Base-by-base conservation (phyloP, 164 flowering plant species). In the Kalanchoe fedtschenkoi region DNA sequence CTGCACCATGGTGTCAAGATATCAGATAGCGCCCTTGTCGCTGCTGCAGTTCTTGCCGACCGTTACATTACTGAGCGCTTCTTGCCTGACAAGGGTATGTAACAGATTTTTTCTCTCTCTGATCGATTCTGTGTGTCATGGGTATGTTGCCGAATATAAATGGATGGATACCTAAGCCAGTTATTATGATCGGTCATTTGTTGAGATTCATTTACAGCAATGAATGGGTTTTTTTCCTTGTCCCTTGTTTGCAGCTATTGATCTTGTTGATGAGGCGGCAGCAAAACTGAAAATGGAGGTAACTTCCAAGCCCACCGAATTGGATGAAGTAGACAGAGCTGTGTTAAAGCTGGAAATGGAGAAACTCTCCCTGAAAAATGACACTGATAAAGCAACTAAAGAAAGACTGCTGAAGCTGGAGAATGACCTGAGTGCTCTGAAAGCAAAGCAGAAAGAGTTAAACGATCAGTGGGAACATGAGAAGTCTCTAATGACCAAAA, bases 281-380 rank as follows among this genome's bases (percentile, higher is more conserved):
- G 98, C 98, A 61, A 90, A 93, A 75, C 78, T 93, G 69, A 93
- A 93, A 74, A 93, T 93, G 96, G 98, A 93, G 75, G 90, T 93
- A 61, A 90, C 97, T 37, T 93, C 98, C 11, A 90, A 93, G 75
- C 97, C 98, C 21, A 86, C 80, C 29, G 98, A 90, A 62, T 68
- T 93, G 81, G 98, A 93, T 80, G 97, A 88, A 75, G 70, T 90
- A 42, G 96, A 90, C 63, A 77, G 98, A 76, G 83, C 95, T 54
- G 78, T 90, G 32, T 61, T 85, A 16, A 90, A 88, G 69, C 66
- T 90, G 68, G 97, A 93, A 77, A 88, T 90, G 95, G 96, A 90
- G 75, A 87, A 82, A 65, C 75, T 88, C n/a, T 86, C 96, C 44
- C 56, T 93, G 72, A 87, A 84, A 76, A 86, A 85, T 65, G 97